Evolutionary conservation across 208 protist species (phyloP).

Genomic region (Trypanosoma rangeli): DNA sequence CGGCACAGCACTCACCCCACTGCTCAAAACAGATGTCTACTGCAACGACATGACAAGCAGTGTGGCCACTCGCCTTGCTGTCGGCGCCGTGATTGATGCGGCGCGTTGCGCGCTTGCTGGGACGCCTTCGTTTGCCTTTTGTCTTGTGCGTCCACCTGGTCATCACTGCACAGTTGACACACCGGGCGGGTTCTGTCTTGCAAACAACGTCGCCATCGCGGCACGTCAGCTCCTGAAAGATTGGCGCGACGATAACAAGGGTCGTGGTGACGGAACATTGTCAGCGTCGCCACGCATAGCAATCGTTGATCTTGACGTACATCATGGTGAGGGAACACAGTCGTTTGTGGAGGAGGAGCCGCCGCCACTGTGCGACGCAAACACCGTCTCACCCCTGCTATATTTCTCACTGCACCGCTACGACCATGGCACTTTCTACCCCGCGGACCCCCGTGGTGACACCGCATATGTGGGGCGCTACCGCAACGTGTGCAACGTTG

Average conservation of each 20-base stretch:
- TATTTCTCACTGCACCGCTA: conserved; percentile 89
- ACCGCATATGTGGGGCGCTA: conserved; percentile 45
- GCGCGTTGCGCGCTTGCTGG: conserved; percentile 34
- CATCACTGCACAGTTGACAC: conserved; percentile 77
- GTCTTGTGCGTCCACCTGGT: conserved; percentile 88
- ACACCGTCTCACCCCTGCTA: conserved; percentile 36
- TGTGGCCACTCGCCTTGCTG: conserved; percentile 50
- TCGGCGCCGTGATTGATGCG: conserved; percentile 69
- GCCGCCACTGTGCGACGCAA: conserved; percentile 2
- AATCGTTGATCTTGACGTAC: conserved; percentile 92
- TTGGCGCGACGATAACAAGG: conserved; percentile 17
- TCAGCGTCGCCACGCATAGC: conserved; percentile 39
- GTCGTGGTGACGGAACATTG: not conserved
- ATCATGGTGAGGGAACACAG: conserved; percentile 93
- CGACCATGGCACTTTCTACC: conserved; percentile 72
- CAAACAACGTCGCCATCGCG: conserved; percentile 90
- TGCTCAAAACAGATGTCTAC: conserved; percentile 76
- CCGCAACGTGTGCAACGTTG: conserved; percentile 71
- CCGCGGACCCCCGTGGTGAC: conserved; percentile 36
- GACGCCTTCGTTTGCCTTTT: conserved; percentile 57
- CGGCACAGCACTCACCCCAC: conserved; percentile 34
- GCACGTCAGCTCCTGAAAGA: conserved; percentile 41
- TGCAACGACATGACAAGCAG: conserved; percentile 67
- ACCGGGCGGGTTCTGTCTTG: conserved; percentile 86
- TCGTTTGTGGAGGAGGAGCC: conserved; percentile 77